Conservation (phyloP, 75 land plant genomes). For the Sequoiadendron giganteum region DNA sequence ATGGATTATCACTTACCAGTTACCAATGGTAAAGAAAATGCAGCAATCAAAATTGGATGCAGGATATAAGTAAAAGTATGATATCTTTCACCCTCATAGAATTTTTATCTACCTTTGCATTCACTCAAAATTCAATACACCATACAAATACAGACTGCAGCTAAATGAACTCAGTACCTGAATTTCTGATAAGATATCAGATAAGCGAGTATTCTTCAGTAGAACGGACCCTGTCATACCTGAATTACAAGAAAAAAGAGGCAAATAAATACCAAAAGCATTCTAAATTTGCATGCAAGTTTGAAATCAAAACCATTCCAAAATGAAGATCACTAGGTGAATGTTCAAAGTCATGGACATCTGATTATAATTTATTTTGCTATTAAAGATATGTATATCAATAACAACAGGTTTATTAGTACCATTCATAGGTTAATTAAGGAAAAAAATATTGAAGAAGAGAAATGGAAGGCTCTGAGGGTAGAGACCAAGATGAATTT, state of each 20-base stretch:
- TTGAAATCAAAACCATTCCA: background rate
- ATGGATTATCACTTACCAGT: background rate
- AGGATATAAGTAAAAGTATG: background rate
- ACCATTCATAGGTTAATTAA: too few relatives aligned
- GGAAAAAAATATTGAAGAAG: too few relatives aligned
- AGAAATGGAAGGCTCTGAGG: too few relatives aligned
- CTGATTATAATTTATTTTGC: background rate
- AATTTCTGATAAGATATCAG: slow-evolving; percentile 23
- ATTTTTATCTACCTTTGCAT: background rate
- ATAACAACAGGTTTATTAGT: background rate
- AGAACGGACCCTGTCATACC: slow-evolving; percentile 24
- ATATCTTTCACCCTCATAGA: background rate
- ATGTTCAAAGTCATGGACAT: background rate
- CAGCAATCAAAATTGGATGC: background rate
- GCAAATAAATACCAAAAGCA: background rate
- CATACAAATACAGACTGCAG: background rate
- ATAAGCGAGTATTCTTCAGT: slow-evolving; percentile 18
- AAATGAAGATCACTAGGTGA: too few relatives aligned
- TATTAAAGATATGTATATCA: too few relatives aligned
- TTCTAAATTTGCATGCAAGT: background rate
- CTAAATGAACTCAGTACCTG: slow-evolving; percentile 19
- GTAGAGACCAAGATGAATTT: too few relatives aligned
- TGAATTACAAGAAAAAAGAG: background rate
- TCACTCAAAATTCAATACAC: background rate
- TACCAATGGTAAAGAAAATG: background rate